Evolutionary conservation across 305 asterid species (phyloP), one percentile per base, ranked within the genome.

Genomic region (Solanum hybrid): DNA sequence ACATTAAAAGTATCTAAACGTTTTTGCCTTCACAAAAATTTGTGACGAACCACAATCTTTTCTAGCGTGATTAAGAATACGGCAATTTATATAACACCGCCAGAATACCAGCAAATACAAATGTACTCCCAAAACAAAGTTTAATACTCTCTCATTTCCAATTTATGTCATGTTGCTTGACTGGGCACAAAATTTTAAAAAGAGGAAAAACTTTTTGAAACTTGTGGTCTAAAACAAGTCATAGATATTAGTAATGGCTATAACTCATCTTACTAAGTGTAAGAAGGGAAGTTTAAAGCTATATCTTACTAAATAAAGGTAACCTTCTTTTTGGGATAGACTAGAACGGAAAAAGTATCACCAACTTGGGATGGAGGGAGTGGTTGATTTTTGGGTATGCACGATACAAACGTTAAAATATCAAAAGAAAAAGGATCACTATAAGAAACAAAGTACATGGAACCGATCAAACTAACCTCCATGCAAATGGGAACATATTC

Each of bases 401-500:
- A 81, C 8, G 5, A 81, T 39, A 46, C 69, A 40, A 3, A 40
- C 11, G 6, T 29, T 46, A 29, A 8, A 83, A 79, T 31, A 51
- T 51, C 87, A 85, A 85, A 85, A 85, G 75, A 33, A 57, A 61
- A 57, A 24, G 14, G 76, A 85, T 37, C 29, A 29, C 75, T 20
- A 4, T 57, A 34, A 85, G 31, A 85, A 51, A 85, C 22, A 85
- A 51, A 57, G 76, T 11, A 57, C 76, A 31, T 33, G 40, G 76
- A 37, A 85, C 34, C 7, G 31, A 57, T 51, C 28, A 57, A 83
- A 92, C 99, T 93, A 61, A 98, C 99, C 99, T 98, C 99, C 99
- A 98, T 98, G 94, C 98, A 97, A 90, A 98, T 95, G 35, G 99
- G 95, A 92, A 98, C 99, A 89, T 96, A 98, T 90, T 98, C 99